Percentiles rank a stretch among this genome's conserved stretches.
Conservation (phyloP, 352 stramenopile species). For the Phytophthora sansomeana region DNA sequence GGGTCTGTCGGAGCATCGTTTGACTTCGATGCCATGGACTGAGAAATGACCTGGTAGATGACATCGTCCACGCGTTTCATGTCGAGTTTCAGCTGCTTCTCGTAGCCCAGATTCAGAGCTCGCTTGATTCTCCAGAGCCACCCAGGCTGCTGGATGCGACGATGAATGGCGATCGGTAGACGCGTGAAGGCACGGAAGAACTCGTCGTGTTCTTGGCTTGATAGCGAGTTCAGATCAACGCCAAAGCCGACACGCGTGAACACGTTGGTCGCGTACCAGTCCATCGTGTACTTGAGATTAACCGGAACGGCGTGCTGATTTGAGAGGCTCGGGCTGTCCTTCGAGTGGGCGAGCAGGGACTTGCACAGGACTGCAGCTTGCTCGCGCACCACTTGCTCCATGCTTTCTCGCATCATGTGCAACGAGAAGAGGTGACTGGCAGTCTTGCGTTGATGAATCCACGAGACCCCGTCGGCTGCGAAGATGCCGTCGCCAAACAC, state of each 20-base stretch:
- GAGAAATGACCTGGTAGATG: conserved; percentile 54
- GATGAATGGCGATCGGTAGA: conserved; percentile 37
- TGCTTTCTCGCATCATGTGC: conserved; percentile 60
- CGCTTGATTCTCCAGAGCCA: conserved; percentile 58
- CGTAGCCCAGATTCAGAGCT: conserved; percentile 37
- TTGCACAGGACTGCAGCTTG: conserved; percentile 45
- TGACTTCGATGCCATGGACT: conserved; percentile 46
- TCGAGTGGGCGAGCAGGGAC: conserved; percentile 30
- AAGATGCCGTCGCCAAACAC: conserved; percentile 82
- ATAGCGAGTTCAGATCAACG: conserved; percentile 48
- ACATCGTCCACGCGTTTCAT: conserved; percentile 47
- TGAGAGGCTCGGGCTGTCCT: not conserved
- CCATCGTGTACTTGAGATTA: conserved; percentile 54
- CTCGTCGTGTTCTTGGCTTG: conserved; percentile 35
- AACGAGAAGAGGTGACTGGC: conserved; percentile 90
- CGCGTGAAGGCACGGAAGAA: conserved; percentile 46
- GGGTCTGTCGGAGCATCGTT: not conserved
- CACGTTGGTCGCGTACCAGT: conserved; percentile 66
- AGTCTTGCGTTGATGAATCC: conserved; percentile 77
- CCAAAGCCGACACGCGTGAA: conserved; percentile 81
- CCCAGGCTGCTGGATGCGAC: conserved; percentile 58
- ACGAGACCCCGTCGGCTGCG: conserved; percentile 64
- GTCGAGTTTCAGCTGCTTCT: conserved; percentile 46
- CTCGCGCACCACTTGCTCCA: conserved; percentile 51
- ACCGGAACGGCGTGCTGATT: conserved; percentile 8